A percentile compares a stretch with the other conserved stretches of the same genome.
These are phyloP conservation scores for Leucocoprinus leucothites DNA, from an alignment of 768 basidiomycete genomes.

Conservation along the genomic window DNA sequence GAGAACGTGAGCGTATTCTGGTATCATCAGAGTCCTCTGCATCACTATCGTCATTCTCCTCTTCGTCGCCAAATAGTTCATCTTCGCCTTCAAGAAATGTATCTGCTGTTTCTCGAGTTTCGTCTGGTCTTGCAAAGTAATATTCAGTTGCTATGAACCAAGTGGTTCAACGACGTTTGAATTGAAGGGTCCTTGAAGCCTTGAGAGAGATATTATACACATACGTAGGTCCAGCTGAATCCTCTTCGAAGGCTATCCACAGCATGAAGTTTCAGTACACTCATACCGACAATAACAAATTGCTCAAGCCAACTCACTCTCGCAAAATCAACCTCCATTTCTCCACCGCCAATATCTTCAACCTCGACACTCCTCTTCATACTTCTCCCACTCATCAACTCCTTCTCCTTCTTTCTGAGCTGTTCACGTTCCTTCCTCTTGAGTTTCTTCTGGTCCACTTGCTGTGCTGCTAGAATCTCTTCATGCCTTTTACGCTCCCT, in stretches of 20 bases:
- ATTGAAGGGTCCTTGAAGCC: background rate
- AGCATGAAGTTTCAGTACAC: background rate
- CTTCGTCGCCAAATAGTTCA: background rate
- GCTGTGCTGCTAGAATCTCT: background rate
- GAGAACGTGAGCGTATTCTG: background rate
- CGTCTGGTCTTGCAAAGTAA: background rate
- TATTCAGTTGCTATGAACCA: slow-evolving; percentile 3
- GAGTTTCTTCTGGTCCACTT: slow-evolving; percentile 6
- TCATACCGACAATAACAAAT: background rate
- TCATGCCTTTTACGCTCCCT: slow-evolving; percentile 3
- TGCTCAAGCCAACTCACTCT: background rate
- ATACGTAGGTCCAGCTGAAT: slow-evolving; percentile 9
- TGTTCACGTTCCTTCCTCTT: slow-evolving; percentile 7
- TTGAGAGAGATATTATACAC: background rate
- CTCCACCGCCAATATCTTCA: background rate
- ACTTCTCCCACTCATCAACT: background rate
- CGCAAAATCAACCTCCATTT: background rate
- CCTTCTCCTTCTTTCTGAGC: background rate
- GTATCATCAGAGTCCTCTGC: background rate
- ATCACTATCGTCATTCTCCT: background rate
- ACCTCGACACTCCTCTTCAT: background rate
- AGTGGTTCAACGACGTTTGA: background rate
- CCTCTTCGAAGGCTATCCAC: slow-evolving; percentile 4
- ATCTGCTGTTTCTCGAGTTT: background rate
- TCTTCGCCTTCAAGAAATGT: slow-evolving; percentile 11